Evolutionary conservation across 768 basidiomycete genomes (phyloP), one percentile per base, ranked within the genome.

Genomic region (Gelatoporia subvermispora): DNA sequence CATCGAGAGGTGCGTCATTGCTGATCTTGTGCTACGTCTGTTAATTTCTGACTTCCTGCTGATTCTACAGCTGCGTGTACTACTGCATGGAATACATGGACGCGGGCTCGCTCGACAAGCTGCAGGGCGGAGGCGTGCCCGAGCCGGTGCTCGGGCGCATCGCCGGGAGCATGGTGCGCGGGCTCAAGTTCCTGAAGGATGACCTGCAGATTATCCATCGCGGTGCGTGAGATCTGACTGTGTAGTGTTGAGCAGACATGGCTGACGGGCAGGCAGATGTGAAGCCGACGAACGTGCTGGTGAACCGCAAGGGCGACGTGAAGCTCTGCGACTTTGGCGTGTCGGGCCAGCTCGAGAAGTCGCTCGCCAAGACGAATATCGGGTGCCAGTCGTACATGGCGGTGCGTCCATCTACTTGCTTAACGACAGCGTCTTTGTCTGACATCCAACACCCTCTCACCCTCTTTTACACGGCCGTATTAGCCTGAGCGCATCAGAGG

Each of bases 31-130:
- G 20, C 43, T 15, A 4, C 4, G 21, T 31, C 13, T 17, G 7
- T 17, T n/a, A 37, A 8, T 40, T 3, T 31, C 10, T 34, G 39
- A 13, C 22, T 4, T 18, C 31, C 4, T 18, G 25, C 34, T 34
- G 2, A 20, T 21, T 2, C 28, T 5, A 1, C 16, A 64, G 62
- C 18, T 64, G 95, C 66, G 96, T 99, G 20, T 97, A 99, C 70
- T 97, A 96, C 66, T 98, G 94, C 69, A 98, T 98, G 94, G 96
- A 99, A 73, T 91, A 85, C 70, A 99, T 99, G 96, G 95, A 99
- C 64, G 94, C 93, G 10, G 93, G 94, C n/a, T 88, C 85, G 35
- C 77, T 99, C 41, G 96, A 97, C 65, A 89, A 85, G 55, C 75
- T 98, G 22, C 68, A 75, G 54, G 66, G 63, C 16, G 67, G 57